These are phyloP conservation scores for Eucalyptus tenuipes DNA, from an alignment of 345 rosid genomes.

Conservation along the genomic window DNA sequence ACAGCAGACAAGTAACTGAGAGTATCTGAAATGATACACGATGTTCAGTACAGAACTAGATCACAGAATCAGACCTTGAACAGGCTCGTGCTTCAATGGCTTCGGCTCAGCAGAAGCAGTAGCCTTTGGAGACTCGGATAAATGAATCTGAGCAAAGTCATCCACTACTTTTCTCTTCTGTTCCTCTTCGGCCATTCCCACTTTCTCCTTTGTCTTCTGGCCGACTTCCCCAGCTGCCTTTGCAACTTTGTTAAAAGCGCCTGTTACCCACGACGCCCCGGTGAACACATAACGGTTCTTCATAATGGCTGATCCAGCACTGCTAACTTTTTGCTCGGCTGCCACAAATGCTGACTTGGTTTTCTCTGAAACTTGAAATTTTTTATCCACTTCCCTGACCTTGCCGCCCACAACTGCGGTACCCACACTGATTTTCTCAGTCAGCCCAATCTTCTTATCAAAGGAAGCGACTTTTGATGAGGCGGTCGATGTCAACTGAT, in stretches of 20 bases:
- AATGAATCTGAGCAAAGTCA: slow-evolving; percentile 73
- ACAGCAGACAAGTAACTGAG: neutral
- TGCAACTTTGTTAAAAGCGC: slow-evolving; percentile 71
- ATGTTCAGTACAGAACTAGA: neutral
- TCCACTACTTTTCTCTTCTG: slow-evolving; percentile 79
- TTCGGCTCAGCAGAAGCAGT: slow-evolving; percentile 12
- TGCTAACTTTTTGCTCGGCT: slow-evolving; percentile 80
- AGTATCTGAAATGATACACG: neutral
- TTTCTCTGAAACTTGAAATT: slow-evolving; percentile 91
- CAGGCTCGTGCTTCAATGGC: slow-evolving; percentile 39
- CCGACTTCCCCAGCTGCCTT: slow-evolving; percentile 97
- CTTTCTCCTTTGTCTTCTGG: slow-evolving; percentile 90
- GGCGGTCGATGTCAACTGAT: slow-evolving; percentile 79
- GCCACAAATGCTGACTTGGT: slow-evolving; percentile 81
- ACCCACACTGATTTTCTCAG: slow-evolving; percentile 71
- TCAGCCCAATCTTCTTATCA: slow-evolving; percentile 76
- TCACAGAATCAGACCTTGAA: slow-evolving; percentile 48
- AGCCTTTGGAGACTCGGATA: slow-evolving; percentile 69
- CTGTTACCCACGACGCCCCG: slow-evolving; percentile 76
- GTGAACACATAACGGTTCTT: slow-evolving; percentile 77
- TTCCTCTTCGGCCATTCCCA: slow-evolving; percentile 62
- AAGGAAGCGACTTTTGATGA: slow-evolving; percentile 78
- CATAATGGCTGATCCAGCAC: slow-evolving; percentile 89
- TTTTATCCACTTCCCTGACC: slow-evolving; percentile 89
- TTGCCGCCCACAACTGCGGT: slow-evolving; percentile 67